A percentile compares a stretch with the other conserved stretches of the same genome.
phyloP scores from a whole-genome alignment of 352 stramenopile genomes.

The Phytophthora meadii region DNA sequence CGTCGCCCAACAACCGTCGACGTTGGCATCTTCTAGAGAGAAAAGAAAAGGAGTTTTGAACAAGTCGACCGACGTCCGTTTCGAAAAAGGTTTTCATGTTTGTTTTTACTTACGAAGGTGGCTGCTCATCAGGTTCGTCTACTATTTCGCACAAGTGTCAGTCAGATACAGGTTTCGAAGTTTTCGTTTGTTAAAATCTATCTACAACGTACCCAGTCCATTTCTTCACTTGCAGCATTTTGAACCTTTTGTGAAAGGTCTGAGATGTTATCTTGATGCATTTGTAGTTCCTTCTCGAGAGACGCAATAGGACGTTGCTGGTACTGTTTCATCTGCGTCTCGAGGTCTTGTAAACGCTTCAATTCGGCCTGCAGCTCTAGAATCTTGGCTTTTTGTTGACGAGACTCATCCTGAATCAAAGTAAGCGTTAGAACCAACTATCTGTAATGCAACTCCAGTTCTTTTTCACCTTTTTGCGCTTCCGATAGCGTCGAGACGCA shows the following conservation, averaged over 20 bases:
- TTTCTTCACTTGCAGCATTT: conserved; percentile 26
- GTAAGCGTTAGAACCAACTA: not conserved
- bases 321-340: conserved; percentile 27
- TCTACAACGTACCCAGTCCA: conserved; percentile 22
- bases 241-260: conserved; percentile 20
- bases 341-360: conserved; percentile 21
- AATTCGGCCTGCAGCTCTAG: conserved; percentile 31
- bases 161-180: too few relatives aligned
- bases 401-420: conserved; percentile 24
- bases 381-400: conserved; percentile 24
- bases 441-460: not conserved
- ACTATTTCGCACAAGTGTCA: not conserved
- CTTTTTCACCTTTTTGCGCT: conserved; percentile 40
- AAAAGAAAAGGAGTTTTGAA: not conserved
- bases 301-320: conserved; percentile 25
- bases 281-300: conserved; percentile 29
- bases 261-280: conserved; percentile 23
- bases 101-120: conserved; percentile 10
- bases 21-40: conserved; percentile 15
- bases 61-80: not conserved
- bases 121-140: conserved; percentile 25
- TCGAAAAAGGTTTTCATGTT: too few relatives aligned
- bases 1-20: conserved; percentile 9
- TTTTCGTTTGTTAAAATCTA: too few relatives aligned
- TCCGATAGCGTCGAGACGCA: conserved; percentile 42